phyloP scores from a whole-genome alignment of 768 basidiomycete genomes.

The Termitomyces eurrhizus region DNA sequence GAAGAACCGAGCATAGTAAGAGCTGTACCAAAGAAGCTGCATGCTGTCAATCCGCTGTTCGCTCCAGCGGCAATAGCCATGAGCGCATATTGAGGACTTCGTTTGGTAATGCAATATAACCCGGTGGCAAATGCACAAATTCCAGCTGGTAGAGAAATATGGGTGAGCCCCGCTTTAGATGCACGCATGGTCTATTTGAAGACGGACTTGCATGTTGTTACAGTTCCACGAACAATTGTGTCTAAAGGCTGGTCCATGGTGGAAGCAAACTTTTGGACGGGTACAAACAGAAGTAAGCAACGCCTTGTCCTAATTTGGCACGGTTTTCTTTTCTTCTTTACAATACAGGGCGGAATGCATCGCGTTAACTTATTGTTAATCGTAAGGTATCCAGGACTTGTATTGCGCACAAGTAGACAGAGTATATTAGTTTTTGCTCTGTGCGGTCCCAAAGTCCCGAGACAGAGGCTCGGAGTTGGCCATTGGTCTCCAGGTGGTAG shows the following conservation, averaged over 20 bases:
- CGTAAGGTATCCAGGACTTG: too few species aligned
- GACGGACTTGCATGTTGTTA: slow-evolving; percentile 81
- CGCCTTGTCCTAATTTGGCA: background rate
- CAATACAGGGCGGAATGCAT: too few species aligned
- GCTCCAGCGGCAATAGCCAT: slow-evolving; percentile 59
- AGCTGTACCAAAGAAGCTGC: slow-evolving; percentile 74
- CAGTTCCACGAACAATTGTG: slow-evolving; percentile 54
- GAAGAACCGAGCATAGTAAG: background rate
- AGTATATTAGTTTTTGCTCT: too few species aligned
- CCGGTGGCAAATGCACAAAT: slow-evolving; percentile 50
- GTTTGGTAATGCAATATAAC: slow-evolving; percentile 39
- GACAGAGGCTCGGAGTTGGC: too few species aligned
- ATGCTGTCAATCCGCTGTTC: slow-evolving; percentile 69
- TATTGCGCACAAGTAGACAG: too few species aligned
- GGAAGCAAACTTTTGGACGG: slow-evolving; percentile 2
- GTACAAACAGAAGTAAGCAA: slow-evolving; percentile 11
- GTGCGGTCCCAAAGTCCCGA: too few species aligned
- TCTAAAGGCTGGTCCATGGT: slow-evolving; percentile 28
- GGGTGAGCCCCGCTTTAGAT: slow-evolving; percentile 23
- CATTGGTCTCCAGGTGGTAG: too few species aligned
- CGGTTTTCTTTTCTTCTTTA: too few species aligned
- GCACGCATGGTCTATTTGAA: slow-evolving; percentile 20
- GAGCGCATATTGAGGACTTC: slow-evolving; percentile 41
- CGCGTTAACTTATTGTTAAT: too few species aligned
- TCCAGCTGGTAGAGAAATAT: slow-evolving; percentile 39